A percentile compares a stretch with the other conserved stretches of the same genome.
Conservation (phyloP, 1,139 yeast species). For the Suhomyces anneliseae region DNA sequence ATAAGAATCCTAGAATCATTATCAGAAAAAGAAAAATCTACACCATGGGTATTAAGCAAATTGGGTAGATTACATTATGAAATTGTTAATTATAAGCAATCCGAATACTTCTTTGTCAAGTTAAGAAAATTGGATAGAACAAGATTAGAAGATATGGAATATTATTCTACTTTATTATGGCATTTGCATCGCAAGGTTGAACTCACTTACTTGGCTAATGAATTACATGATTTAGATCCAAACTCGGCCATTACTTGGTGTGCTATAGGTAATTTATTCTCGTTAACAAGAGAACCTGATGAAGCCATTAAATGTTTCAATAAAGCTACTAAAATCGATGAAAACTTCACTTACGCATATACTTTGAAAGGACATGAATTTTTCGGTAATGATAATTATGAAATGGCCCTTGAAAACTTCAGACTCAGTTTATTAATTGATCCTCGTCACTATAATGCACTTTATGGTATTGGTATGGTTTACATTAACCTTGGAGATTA, state of each 20-base stretch:
- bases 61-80: slow-evolving; percentile 85
- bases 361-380: slow-evolving; percentile 94
- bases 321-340: slow-evolving; percentile 70
- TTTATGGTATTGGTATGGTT: slow-evolving; percentile 96
- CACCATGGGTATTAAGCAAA: slow-evolving; percentile 86
- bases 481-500: slow-evolving; percentile 84
- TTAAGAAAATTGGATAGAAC: slow-evolving; percentile 73
- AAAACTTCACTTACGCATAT: slow-evolving; percentile 82
- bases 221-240: slow-evolving; percentile 66
- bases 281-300: slow-evolving; percentile 80
- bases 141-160: slow-evolving; percentile 87
- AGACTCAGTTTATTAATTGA: slow-evolving; percentile 76
- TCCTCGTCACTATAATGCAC: slow-evolving; percentile 86
- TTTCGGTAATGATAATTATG: slow-evolving; percentile 85
- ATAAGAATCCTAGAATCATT: slow-evolving; percentile 64
- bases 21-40: slow-evolving; percentile 61
- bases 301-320: slow-evolving; percentile 88
- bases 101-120: slow-evolving; percentile 61
- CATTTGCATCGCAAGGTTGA: slow-evolving; percentile 85
- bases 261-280: slow-evolving; percentile 83
- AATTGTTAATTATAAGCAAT: slow-evolving; percentile 78
- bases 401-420: slow-evolving; percentile 83
- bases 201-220: slow-evolving; percentile 78
- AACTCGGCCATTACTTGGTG: slow-evolving; percentile 87
- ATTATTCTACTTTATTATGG: slow-evolving; percentile 89